These are phyloP conservation scores for Esteya vermicola DNA, from an alignment of 2,329 filamentous ascomycete species.

Conservation along the genomic window DNA sequence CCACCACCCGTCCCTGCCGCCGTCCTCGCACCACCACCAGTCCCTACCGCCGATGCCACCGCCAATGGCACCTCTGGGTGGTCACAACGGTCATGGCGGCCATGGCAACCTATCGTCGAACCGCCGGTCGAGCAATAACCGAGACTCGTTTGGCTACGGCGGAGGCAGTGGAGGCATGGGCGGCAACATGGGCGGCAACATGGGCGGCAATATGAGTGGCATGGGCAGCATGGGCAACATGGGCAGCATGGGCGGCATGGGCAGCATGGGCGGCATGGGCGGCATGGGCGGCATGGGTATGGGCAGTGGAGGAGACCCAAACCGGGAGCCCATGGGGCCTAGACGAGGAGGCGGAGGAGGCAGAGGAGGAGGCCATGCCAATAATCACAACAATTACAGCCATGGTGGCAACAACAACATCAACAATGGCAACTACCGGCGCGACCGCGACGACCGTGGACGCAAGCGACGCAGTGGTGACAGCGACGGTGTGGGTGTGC, in stretches of 20 bases:
- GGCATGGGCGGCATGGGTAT: not conserved
- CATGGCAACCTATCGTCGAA: slow-evolving; percentile 5
- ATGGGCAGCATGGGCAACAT: no score
- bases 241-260: no score
- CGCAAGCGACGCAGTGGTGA: slow-evolving; percentile 36
- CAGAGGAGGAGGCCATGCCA: slow-evolving; percentile 14
- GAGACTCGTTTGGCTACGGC: slow-evolving; percentile 11
- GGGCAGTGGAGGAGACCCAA: slow-evolving; percentile 7
- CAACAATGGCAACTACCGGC: slow-evolving; percentile 14
- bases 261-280: not conserved
- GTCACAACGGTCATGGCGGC: not conserved
- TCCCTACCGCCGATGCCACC: slow-evolving; percentile 5
- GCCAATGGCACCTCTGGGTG: slow-evolving; percentile 7
- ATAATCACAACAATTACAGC: slow-evolving; percentile 13
- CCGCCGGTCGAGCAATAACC: slow-evolving; percentile 11
- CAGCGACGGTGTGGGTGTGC: slow-evolving; percentile 30
- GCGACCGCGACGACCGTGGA: slow-evolving; percentile 17
- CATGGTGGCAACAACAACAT: slow-evolving; percentile 16
- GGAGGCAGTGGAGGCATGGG: not conserved
- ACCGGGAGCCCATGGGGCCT: slow-evolving; percentile 14
- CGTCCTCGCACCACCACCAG: not conserved
- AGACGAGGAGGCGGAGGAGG: slow-evolving; percentile 19
- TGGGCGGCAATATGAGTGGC: no score
- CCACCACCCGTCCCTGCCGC: no score
- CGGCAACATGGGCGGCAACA: not conserved